Percentiles rank a stretch among this genome's conserved stretches.
phyloP scores from a whole-genome alignment of 495 filamentous ascomycete genomes.

The Sordaria brevicollis region DNA sequence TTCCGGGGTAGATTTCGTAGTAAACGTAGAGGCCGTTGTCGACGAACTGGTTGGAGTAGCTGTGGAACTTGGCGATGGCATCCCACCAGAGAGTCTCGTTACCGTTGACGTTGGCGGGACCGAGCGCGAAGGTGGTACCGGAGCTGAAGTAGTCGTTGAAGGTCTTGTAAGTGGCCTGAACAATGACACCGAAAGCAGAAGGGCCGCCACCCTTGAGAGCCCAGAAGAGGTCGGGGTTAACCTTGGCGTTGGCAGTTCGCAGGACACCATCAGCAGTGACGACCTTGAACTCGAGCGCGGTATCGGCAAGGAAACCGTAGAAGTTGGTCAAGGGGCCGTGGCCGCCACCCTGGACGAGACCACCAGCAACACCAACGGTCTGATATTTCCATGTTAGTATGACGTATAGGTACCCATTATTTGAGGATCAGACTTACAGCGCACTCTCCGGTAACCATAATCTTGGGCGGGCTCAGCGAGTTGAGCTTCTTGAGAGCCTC shows the following conservation, averaged over 20 bases:
- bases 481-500: conserved; percentile 33
- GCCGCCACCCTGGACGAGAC: conserved; percentile 47
- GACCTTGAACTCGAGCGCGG: conserved; percentile 43
- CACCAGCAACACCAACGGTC: conserved; percentile 40
- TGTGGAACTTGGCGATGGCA: conserved; percentile 35
- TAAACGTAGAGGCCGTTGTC: conserved; percentile 38
- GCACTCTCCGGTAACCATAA: conserved; percentile 38
- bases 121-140: conserved; percentile 33
- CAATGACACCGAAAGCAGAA: conserved; percentile 46
- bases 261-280: conserved; percentile 46
- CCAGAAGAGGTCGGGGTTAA: conserved; percentile 55
- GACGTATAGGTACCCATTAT: conserved; percentile 21
- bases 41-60: conserved; percentile 28
- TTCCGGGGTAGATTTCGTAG: conserved; percentile 28
- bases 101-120: conserved; percentile 18
- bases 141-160: conserved; percentile 31
- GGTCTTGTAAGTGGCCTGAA: conserved; percentile 40
- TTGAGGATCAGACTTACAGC: conserved; percentile 17
- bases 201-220: conserved; percentile 52
- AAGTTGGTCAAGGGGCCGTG: conserved; percentile 42
- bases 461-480: conserved; percentile 33
- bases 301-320: conserved; percentile 46
- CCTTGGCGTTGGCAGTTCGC: conserved; percentile 37
- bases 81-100: conserved; percentile 32
- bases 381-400: conserved; percentile 34